These are phyloP conservation scores for Vaccinium darrowii DNA, from an alignment of 148 eudicot genomes.

Conservation along the genomic window DNA sequence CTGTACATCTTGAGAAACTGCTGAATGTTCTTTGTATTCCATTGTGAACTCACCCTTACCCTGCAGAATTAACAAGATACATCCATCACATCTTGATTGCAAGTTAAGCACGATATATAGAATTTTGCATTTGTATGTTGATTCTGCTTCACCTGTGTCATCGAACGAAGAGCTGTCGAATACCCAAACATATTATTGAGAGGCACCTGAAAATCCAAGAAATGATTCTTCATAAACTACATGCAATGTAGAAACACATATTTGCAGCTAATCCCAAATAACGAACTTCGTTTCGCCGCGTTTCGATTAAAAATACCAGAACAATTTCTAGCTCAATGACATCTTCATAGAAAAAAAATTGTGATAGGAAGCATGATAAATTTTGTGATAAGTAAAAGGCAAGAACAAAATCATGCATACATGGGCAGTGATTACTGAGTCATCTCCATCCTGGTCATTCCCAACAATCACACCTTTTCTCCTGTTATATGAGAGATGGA, in stretches of 20 bases:
- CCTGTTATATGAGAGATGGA: conserved; percentile 35
- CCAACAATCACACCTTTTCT: conserved; percentile 93
- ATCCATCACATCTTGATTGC: background rate
- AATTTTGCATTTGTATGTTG: background rate
- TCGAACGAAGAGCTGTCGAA: conserved; percentile 83
- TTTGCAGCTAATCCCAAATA: no score
- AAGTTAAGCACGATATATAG: background rate
- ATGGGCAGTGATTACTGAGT: conserved; percentile 73
- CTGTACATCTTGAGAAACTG: conserved; percentile 88
- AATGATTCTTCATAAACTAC: background rate
- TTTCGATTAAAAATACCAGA: background rate
- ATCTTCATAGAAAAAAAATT: background rate
- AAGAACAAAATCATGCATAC: conserved; percentile 26
- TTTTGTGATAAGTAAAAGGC: background rate
- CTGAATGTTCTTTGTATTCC: conserved; percentile 89
- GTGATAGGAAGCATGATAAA: background rate
- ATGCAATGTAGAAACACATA: no score
- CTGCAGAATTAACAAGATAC: conserved; percentile 36
- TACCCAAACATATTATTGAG: conserved; percentile 95
- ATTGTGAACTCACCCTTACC: conserved; percentile 97
- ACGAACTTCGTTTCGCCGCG: background rate
- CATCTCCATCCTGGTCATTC: conserved; percentile 96
- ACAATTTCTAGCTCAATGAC: background rate
- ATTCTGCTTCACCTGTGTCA: conserved; percentile 72
- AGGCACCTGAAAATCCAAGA: conserved; percentile 62